A percentile compares a stretch with the other conserved stretches of the same genome.
Conservation (phyloP, 2,329 filamentous ascomycete genomes). For the Blastomyces percursus region DNA sequence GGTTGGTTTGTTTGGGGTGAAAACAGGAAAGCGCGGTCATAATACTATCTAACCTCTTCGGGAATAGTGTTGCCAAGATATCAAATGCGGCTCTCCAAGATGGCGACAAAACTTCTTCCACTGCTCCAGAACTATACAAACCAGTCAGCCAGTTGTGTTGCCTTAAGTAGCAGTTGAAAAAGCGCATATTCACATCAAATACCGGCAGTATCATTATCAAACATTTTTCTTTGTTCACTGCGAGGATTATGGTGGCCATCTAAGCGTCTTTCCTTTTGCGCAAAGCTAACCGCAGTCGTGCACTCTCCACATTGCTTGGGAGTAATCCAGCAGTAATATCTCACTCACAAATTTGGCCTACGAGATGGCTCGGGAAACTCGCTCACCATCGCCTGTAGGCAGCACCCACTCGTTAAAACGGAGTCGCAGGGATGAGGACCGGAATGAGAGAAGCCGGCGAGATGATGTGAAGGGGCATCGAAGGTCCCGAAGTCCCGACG, state of each 20-base stretch:
- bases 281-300: background rate
- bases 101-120: background rate
- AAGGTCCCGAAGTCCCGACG: slow-evolving; percentile 40
- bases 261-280: background rate
- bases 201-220: background rate
- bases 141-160: background rate
- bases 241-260: background rate
- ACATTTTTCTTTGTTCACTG: background rate
- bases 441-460: slow-evolving; percentile 41
- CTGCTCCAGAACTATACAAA: background rate
- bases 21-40: slow-evolving; percentile 7
- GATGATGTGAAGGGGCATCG: slow-evolving; percentile 41
- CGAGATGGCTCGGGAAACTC: slow-evolving; percentile 52
- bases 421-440: slow-evolving; percentile 43
- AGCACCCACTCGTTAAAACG: slow-evolving; percentile 65
- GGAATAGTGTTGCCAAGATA: slow-evolving; percentile 14
- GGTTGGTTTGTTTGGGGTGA: slow-evolving; percentile 10
- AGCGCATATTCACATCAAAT: background rate
- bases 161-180: background rate
- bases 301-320: background rate
- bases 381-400: slow-evolving; percentile 92
- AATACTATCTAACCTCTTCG: slow-evolving; percentile 13
- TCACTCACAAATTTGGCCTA: slow-evolving; percentile 39
- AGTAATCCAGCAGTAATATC: slow-evolving; percentile 31
- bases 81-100: background rate